A percentile compares a stretch with the other conserved stretches of the same genome.
phyloP scores from a whole-genome alignment of 306 rosid genomes.

The Hippophae gyantsensis region DNA sequence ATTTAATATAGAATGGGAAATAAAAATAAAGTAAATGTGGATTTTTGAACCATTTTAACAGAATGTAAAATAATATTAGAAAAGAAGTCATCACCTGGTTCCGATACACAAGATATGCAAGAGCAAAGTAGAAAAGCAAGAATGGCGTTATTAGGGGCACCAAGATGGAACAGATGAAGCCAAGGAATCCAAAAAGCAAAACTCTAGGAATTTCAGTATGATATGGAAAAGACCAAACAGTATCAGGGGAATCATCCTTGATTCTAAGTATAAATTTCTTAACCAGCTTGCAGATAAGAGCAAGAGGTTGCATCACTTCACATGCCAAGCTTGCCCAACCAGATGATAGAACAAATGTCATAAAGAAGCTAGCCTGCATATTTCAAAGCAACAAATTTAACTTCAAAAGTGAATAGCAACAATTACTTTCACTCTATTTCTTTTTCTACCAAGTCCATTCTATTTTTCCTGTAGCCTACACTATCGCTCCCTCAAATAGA shows the following conservation, averaged over 20 bases:
- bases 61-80: neutral
- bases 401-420: neutral
- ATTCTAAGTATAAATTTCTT: constrained; percentile 39
- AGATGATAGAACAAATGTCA: constrained; percentile 85
- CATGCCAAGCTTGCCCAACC: constrained; percentile 91
- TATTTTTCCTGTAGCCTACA: too few relatives aligned
- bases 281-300: constrained; percentile 51
- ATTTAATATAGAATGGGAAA: too few relatives aligned
- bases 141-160: constrained; percentile 84
- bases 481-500: too few relatives aligned
- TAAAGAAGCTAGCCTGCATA: constrained; percentile 69
- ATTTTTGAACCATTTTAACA: neutral
- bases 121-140: constrained; percentile 64
- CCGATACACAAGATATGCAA: constrained; percentile 77
- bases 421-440: too few relatives aligned
- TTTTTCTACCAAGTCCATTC: too few relatives aligned
- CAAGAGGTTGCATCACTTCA: constrained; percentile 67
- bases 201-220: constrained; percentile 87
- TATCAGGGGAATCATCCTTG: constrained; percentile 31
- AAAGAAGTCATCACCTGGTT: constrained; percentile 61
- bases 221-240: constrained; percentile 59
- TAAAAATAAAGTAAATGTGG: neutral
- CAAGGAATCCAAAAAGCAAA: constrained; percentile 75
- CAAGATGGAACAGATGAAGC: constrained; percentile 73
- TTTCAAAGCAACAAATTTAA: constrained; percentile 2